Evolutionary conservation across 1,284 basidiomycete genomes (phyloP).

Genomic region (Irpex sp.): DNA sequence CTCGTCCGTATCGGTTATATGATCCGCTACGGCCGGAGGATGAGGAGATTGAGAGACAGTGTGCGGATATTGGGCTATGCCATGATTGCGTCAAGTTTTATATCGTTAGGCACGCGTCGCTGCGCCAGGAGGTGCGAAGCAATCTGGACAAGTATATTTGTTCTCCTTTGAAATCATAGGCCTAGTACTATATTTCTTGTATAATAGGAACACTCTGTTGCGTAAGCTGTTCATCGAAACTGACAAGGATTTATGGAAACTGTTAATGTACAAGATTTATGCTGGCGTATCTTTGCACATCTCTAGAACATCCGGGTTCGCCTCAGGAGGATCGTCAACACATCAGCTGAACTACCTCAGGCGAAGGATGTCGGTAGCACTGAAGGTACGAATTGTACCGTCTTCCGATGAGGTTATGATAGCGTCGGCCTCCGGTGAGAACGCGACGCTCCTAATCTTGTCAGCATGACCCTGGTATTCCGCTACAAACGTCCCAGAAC

Average conservation of each 20-base stretch:
- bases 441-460: constrained; percentile 15
- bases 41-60: constrained; percentile 9
- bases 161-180: background rate
- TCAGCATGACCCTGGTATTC: constrained; percentile 13
- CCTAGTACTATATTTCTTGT: background rate
- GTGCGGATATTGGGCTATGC: constrained; percentile 4
- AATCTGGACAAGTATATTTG: constrained; percentile 6
- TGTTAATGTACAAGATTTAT: background rate
- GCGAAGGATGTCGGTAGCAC: background rate
- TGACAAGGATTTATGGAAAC: too few relatives aligned
- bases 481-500: background rate
- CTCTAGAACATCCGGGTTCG: too few relatives aligned
- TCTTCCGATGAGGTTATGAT: constrained; percentile 32
- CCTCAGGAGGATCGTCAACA: too few relatives aligned
- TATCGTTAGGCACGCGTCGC: constrained; percentile 3
- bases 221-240: too few relatives aligned
- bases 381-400: constrained; percentile 18
- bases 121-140: constrained; percentile 7
- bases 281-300: too few relatives aligned
- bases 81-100: constrained; percentile 7
- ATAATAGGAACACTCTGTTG: too few relatives aligned
- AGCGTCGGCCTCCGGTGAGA: constrained; percentile 20
- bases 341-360: background rate
- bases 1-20: constrained; percentile 5
- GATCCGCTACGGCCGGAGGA: constrained; percentile 8